Base-by-base conservation (phyloP, 2,329 filamentous ascomycete genomes). In the Rutstroemia sp. region DNA sequence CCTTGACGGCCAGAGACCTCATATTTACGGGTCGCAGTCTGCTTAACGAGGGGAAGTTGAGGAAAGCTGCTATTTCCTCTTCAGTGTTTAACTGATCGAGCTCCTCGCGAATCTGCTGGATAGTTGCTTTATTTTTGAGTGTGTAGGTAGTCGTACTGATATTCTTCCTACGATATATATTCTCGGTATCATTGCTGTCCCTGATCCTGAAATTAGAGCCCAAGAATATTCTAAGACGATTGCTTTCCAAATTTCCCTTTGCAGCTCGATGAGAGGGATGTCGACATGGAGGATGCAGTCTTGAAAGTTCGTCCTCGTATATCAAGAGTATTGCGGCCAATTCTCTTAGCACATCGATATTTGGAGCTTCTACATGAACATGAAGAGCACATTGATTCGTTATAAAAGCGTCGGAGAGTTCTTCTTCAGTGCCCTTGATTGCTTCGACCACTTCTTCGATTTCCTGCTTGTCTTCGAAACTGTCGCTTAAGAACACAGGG, bases 301-400 rank as follows among this genome's bases (percentile, higher is more conserved):
- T 52, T 23, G 61, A 60, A 7, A 66, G 64, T 19, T 64, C 57
- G 12, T 65, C 57, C 55, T 67, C 64, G 48, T 63, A 67, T n/a
- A 67, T 48, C 2, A 67, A 9, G 9, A 66, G 40, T 9, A 67
- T 48, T 2, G 55, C n/a, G 1, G 64, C 64, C 5, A 67, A 59
- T 30, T 60, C 60, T 54, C 62, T 58, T 21, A 63, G 25, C 6
- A 60, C 57, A 9, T 51, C 47, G 1, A 62, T 23, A 27, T 60
- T 39, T 2, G 62, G 63, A 5, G 60, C 61, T 57, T 63, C 55
- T 16, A 67, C 44, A 36, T 67, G 63, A 19, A 66, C 64, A 40
- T 65, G 64, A 2, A 66, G 49, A 16, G 60, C 61, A 27, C 64
- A 66, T 58, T 65, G 63, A 42, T 65, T 65, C 14, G 62, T 66